Base-by-base conservation (phyloP, 495 filamentous ascomycete species). In the Lophium mytilinum region DNA sequence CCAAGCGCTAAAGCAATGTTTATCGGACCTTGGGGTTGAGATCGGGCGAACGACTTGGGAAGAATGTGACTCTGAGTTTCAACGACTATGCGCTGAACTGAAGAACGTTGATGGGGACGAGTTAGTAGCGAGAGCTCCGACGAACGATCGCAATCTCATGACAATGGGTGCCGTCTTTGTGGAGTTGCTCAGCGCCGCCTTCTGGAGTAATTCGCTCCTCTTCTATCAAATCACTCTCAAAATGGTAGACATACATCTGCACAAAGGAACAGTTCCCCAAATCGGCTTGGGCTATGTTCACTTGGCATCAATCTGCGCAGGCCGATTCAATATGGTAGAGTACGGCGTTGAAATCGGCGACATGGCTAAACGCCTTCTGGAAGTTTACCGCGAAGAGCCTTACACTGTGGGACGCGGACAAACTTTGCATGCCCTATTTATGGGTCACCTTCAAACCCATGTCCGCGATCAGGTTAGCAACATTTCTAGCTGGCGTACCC, bases 101-200 rank as follows among this genome's bases (percentile, higher is more conserved):
- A 78, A 83, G 58, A 71, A 67, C n/a, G 77, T 77, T 50, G 80
- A 86, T 50, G 72, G 81, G 40, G 74, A 78, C 14, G 69, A 77
- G 36, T 63, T 86, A 8, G 62, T 83, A 4, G 72, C 73, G 18
- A 80, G 78, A 24, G 59, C 75, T 46, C 70, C 71, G 42, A 71
- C 53, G 9, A 48, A 74, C 21, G 82, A 87, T 57, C 70, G 76
- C 4, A 75, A 70, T 24, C 65, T 89, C 40, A 71, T 83, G 18
- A 85, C 83, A 0, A 77, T 89, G 10, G 89, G 86, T 14, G 80
- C 85, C 0, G 82, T 94, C 24, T 76, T 95, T 56, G 76, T 83
- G 0, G 90, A 95, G 68, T 83, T 88, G 9, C 78, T 87, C 55
- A 82, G 83, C 50, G 83, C 88, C n/a, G 85, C 85, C 0, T 95